Percentiles rank a stretch among this genome's conserved stretches.
These are phyloP conservation scores for Rhododendron griersonianum DNA, from an alignment of 148 eudicot genomes.

Conservation along the genomic window DNA sequence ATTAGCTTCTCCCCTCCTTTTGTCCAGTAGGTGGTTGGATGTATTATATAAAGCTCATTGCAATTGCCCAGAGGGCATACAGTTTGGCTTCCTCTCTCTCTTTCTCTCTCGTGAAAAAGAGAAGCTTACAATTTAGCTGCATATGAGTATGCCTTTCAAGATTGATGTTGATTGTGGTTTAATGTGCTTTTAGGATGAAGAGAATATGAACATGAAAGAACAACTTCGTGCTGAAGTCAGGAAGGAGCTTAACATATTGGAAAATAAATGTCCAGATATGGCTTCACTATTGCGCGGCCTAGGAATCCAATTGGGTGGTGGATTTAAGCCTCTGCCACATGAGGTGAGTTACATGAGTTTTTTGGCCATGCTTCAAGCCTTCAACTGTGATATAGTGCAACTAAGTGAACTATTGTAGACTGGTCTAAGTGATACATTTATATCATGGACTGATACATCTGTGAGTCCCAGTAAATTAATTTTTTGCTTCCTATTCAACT, in stretches of 20 bases:
- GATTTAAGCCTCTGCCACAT: slow-evolving; percentile 33
- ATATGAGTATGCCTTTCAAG: neutral
- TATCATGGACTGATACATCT: neutral
- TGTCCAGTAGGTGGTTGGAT: neutral
- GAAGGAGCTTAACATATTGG: slow-evolving; percentile 47
- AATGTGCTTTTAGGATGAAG: slow-evolving; percentile 52
- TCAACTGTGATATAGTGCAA: slow-evolving; percentile 1
- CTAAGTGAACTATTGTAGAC: neutral
- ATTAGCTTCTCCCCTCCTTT: neutral
- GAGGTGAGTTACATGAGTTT: slow-evolving; percentile 41
- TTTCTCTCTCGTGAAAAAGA: neutral
- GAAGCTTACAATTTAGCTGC: neutral
- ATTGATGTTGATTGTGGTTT: slow-evolving; percentile 2
- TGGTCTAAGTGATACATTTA: neutral
- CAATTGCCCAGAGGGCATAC: neutral
- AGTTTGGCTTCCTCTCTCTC: neutral
- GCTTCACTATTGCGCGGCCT: slow-evolving; percentile 59
- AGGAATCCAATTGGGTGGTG: slow-evolving; percentile 48
- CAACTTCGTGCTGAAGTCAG: slow-evolving; percentile 48
- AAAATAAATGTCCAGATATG: slow-evolving; percentile 48
- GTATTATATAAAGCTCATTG: neutral
- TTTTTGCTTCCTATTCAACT: neutral
- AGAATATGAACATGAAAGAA: slow-evolving; percentile 65
- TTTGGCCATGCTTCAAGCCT: neutral
- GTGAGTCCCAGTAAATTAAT: neutral